Conservation (phyloP, 2,329 filamentous ascomycete species). For the Epichloe bromicola region DNA sequence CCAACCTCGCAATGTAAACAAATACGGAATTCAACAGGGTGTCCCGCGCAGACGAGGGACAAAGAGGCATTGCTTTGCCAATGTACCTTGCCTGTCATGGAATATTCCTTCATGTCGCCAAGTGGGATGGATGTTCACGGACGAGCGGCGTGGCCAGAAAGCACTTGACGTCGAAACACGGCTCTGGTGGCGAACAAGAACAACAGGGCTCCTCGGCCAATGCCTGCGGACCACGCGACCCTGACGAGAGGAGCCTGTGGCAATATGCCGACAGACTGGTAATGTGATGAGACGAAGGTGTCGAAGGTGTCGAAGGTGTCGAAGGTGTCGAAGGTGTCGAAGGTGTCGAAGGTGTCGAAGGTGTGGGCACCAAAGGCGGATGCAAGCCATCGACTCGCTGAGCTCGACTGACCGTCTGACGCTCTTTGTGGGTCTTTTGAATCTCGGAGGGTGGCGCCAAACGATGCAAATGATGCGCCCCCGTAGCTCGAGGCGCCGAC, state of each 20-base stretch:
- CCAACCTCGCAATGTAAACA: background rate
- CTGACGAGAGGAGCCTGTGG: slow-evolving; percentile 14
- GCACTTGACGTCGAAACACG: slow-evolving; percentile 1
- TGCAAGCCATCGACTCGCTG: slow-evolving; percentile 32
- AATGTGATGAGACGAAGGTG: background rate
- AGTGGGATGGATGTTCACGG: background rate
- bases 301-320: background rate
- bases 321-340: background rate
- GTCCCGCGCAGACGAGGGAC: background rate
- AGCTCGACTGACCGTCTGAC: slow-evolving; percentile 22
- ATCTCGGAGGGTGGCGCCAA: slow-evolving; percentile 23
- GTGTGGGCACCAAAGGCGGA: slow-evolving; percentile 6
- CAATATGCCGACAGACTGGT: slow-evolving; percentile 6
- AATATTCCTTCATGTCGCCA: background rate
- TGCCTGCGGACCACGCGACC: slow-evolving; percentile 20
- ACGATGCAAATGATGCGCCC: slow-evolving; percentile 23
- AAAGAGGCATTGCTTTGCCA: background rate
- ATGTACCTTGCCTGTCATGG: background rate
- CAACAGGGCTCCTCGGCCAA: slow-evolving; percentile 14
- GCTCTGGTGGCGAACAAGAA: slow-evolving; percentile 1
- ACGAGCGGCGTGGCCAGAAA: background rate
- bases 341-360: too few relatives aligned
- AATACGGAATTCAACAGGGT: background rate
- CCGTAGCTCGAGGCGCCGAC: slow-evolving; percentile 22
- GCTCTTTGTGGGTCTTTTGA: slow-evolving; percentile 22